Conservation (phyloP, 805 yeast species). For the Sugiyamaella lignohabitans region DNA sequence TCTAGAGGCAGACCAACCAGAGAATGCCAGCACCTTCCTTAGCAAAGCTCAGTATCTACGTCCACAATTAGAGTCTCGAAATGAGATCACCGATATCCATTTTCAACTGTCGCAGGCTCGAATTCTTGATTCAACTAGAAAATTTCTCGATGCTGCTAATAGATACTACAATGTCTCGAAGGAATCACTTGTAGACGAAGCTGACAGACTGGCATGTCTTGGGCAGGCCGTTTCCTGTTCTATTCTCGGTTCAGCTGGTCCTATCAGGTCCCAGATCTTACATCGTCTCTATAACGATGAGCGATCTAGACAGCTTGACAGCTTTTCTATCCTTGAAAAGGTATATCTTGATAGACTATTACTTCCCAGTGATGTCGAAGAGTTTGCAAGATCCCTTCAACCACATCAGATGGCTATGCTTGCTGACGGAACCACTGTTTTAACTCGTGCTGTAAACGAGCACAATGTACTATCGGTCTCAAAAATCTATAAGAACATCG, state of each 20-base stretch:
- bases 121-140: constrained; percentile 25
- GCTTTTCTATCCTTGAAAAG: constrained; percentile 23
- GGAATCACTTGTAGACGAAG: constrained; percentile 22
- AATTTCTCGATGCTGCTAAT: constrained; percentile 27
- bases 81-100: constrained; percentile 17
- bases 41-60: constrained; percentile 24
- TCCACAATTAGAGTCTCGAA: constrained; percentile 14
- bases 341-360: constrained; percentile 25
- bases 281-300: constrained; percentile 27
- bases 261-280: constrained; percentile 24
- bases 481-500: constrained; percentile 25
- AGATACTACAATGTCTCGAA: constrained; percentile 27
- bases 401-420: constrained; percentile 20
- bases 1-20: constrained; percentile 26
- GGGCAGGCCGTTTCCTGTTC: constrained; percentile 27
- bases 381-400: constrained; percentile 17
- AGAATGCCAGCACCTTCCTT: constrained; percentile 24
- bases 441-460: constrained; percentile 28
- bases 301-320: constrained; percentile 13
- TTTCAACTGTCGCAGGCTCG: constrained; percentile 30
- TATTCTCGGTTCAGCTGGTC: constrained; percentile 31
- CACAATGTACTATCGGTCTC: constrained; percentile 32
- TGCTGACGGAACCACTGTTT: constrained; percentile 25
- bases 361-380: constrained; percentile 21
- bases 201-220: constrained; percentile 23